Evolutionary conservation across 2,329 filamentous ascomycete species (phyloP), one percentile per base, ranked within the genome.

Genomic region (Aspergillus pseudonomiae): DNA sequence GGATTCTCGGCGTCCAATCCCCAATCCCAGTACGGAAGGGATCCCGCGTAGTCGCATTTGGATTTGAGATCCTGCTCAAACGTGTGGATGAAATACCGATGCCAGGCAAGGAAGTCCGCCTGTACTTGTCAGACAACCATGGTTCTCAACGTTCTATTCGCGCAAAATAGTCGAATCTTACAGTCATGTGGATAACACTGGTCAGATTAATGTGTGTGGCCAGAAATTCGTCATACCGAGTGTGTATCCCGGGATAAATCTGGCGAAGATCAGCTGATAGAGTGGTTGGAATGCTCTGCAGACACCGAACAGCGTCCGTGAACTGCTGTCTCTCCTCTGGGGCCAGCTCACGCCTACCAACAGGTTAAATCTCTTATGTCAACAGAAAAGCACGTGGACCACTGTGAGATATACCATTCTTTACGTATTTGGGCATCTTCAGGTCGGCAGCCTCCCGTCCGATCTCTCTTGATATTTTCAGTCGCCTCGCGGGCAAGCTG

Each of bases 21-120:
- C 60, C 60, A 62, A n/a, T 63, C 41, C 54, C 60, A 57, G 43
- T 63, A 65, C 1, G 63, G 63, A 10, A 54, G 60, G 12, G 60
- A 39, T 14, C 63, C 60, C 9, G 43, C 41, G 30, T 57, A 65
- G 12, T 55, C 32, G 45, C 63, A 65, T 54, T 60, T 58, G 2
- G 50, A 41, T 24, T 30, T 21, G 16, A 65, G 57, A 4, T 57
- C 60, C 24, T 48, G 36, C 24, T 65, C 63, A 11, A 46, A 63
- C 1, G 58, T 19, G 19, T 43, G 43, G 46, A 63, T 48, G 4
- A 54, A 65, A 21, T 43, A 57, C 9, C 63, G 63, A 53, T 65
- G 63, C 63, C 60, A 65, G 11, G 63, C 32, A 4, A 65, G 57
- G 19, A 65, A 65, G 6, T 46, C 45, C 16, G 57, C 57, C 43